These are phyloP conservation scores for Suhomyces emberorum DNA, from an alignment of 805 yeast genomes.

Conservation along the genomic window DNA sequence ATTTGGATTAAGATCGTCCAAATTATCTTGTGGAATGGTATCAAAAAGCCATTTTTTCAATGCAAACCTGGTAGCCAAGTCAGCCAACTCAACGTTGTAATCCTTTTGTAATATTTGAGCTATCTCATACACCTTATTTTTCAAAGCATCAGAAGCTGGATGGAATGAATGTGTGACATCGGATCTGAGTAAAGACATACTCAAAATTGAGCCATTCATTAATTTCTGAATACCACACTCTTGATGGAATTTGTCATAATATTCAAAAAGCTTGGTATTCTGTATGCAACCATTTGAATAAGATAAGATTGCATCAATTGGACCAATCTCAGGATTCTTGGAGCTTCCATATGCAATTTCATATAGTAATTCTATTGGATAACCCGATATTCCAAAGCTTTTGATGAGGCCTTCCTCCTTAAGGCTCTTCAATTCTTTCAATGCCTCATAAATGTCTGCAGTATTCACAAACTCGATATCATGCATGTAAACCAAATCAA, in stretches of 20 bases:
- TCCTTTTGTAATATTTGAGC: constrained; percentile 37
- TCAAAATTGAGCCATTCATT: constrained; percentile 80
- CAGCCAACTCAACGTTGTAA: constrained; percentile 65
- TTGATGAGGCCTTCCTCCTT: constrained; percentile 61
- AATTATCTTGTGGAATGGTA: constrained; percentile 10
- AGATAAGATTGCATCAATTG: constrained; percentile 71
- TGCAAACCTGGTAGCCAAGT: constrained; percentile 76
- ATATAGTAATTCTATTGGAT: constrained; percentile 70
- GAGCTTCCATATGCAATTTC: constrained; percentile 44
- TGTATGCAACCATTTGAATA: constrained; percentile 84
- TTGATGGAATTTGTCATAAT: constrained; percentile 45
- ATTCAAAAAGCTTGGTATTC: constrained; percentile 52
- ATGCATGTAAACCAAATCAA: constrained; percentile 84
- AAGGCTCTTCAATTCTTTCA: constrained; percentile 54
- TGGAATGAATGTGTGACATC: constrained; percentile 71
- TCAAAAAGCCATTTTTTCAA: constrained; percentile 53
- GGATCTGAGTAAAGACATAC: constrained; percentile 80
- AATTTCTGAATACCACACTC: constrained; percentile 57
- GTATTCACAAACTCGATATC: constrained; percentile 79
- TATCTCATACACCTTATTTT: constrained; percentile 46
- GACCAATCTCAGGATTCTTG: constrained; percentile 45
- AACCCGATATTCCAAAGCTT: constrained; percentile 80
- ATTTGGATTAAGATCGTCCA: constrained; percentile 20
- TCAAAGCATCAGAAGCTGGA: constrained; percentile 66
- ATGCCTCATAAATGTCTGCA: constrained; percentile 56